Percentiles rank a stretch among this genome's conserved stretches.
Evolutionary conservation across 768 basidiomycete genomes (phyloP).

Genomic region (Russula olivacea): DNA sequence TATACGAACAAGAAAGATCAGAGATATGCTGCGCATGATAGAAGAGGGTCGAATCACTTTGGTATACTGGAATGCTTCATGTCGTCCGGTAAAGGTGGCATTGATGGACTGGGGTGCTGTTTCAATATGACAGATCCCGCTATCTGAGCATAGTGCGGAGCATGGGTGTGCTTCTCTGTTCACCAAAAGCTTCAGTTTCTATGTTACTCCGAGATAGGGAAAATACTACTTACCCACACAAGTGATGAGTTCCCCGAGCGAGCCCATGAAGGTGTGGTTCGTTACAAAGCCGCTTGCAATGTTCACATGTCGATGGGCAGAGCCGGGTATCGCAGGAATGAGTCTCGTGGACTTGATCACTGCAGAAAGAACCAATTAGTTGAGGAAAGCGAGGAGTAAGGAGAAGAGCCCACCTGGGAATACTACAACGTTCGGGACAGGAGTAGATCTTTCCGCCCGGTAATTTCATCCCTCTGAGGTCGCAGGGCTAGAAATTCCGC

Average conservation of each 20-base stretch:
- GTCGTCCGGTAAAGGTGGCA: conserved; percentile 53
- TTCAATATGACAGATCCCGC: conserved; percentile 54
- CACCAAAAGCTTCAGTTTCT: neutral
- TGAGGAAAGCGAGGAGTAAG: neutral
- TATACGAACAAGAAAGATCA: conserved; percentile 25
- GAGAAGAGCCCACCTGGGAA: conserved; percentile 6
- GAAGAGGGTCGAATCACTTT: conserved; percentile 38
- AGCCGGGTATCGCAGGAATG: conserved; percentile 48
- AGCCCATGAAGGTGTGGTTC: conserved; percentile 49
- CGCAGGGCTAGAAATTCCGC: conserved; percentile 17
- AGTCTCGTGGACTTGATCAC: conserved; percentile 39
- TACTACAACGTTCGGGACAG: conserved; percentile 16
- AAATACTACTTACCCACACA: conserved; percentile 47
- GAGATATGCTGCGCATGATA: neutral
- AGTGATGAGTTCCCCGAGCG: conserved; percentile 37
- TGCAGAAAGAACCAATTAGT: conserved; percentile 23
- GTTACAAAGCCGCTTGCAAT: conserved; percentile 51
- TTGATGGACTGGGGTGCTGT: conserved; percentile 54
- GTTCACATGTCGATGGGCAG: conserved; percentile 49
- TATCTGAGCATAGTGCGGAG: conserved; percentile 36
- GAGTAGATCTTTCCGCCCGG: conserved; percentile 12
- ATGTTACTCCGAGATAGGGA: neutral
- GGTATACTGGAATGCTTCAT: conserved; percentile 59
- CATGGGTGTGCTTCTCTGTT: conserved; percentile 50
- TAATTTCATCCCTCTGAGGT: conserved; percentile 5